Conservation (phyloP, 768 basidiomycete genomes). For the Leccinum pellstonianum region DNA sequence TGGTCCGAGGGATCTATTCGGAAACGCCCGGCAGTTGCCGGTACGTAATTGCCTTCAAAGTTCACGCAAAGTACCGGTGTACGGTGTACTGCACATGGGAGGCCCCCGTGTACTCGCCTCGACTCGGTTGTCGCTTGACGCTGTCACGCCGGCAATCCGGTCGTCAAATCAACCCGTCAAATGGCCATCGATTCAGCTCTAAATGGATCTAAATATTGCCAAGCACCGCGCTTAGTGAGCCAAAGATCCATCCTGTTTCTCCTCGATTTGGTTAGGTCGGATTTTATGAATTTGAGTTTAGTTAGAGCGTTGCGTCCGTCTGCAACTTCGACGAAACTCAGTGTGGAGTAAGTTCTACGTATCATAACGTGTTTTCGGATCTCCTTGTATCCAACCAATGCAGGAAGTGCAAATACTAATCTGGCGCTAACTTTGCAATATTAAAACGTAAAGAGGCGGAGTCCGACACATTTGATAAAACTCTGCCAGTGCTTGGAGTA, state of each 20-base stretch:
- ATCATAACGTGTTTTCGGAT: background rate
- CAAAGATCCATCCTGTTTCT: background rate
- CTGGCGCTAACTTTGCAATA: too few species aligned
- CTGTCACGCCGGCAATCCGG: background rate
- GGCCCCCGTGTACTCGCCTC: background rate
- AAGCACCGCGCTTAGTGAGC: background rate
- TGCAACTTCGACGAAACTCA: too few species aligned
- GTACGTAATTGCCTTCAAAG: background rate
- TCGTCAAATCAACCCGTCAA: background rate
- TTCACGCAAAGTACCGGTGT: background rate
- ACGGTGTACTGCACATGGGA: background rate
- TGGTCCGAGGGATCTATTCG: background rate
- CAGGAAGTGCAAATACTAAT: too few species aligned
- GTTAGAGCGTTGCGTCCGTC: too few species aligned
- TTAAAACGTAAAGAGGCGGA: too few species aligned
- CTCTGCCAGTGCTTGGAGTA: too few species aligned
- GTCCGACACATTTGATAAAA: too few species aligned
- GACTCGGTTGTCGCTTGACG: background rate
- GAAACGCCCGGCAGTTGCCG: background rate
- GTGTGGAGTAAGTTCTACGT: background rate
- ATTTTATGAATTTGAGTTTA: background rate
- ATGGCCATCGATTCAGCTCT: background rate
- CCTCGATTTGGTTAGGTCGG: background rate
- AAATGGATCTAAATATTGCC: background rate
- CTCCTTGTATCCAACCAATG: background rate